A percentile compares a stretch with the other conserved stretches of the same genome.
Conservation (phyloP, 352 stramenopile species). For the Globisporangium nunn region DNA sequence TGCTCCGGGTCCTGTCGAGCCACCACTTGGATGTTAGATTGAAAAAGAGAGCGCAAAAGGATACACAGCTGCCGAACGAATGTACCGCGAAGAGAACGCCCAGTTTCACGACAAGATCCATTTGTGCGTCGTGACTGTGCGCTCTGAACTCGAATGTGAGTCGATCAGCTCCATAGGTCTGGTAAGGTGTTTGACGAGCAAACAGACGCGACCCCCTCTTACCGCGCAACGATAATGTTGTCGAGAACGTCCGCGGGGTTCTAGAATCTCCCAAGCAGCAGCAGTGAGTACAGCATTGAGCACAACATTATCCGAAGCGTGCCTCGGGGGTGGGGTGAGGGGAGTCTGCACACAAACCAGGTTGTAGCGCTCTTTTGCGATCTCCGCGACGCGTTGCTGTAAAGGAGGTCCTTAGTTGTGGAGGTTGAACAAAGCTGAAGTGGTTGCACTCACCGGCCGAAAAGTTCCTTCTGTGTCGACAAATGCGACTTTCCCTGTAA, state of each 20-base stretch:
- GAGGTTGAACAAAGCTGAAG: neutral
- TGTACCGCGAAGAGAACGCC: conserved; percentile 63
- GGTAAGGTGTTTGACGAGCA: too few relatives aligned
- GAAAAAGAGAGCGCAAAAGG: neutral
- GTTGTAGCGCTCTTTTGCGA: conserved; percentile 78
- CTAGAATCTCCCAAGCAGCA: conserved; percentile 15
- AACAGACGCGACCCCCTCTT: neutral
- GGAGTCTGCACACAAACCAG: conserved; percentile 23
- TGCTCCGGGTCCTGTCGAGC: conserved; percentile 44
- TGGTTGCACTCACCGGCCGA: conserved; percentile 39
- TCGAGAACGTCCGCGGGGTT: conserved; percentile 88
- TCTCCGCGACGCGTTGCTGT: conserved; percentile 74
- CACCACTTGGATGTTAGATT: neutral
- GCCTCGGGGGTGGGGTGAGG: neutral
- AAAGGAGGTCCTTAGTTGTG: conserved; percentile 7
- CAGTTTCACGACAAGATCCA: conserved; percentile 82
- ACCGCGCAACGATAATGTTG: conserved; percentile 91
- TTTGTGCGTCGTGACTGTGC: conserved; percentile 84
- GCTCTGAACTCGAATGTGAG: conserved; percentile 29
- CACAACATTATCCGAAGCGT: too few relatives aligned
- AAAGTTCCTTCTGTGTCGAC: conserved; percentile 93
- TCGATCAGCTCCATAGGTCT: neutral
- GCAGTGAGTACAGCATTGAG: too few relatives aligned
- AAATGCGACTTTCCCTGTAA: conserved; percentile 73
- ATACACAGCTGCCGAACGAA: neutral